Base-by-base conservation (phyloP, 2,329 filamentous ascomycete genomes). In the Alternaria infectoria region DNA sequence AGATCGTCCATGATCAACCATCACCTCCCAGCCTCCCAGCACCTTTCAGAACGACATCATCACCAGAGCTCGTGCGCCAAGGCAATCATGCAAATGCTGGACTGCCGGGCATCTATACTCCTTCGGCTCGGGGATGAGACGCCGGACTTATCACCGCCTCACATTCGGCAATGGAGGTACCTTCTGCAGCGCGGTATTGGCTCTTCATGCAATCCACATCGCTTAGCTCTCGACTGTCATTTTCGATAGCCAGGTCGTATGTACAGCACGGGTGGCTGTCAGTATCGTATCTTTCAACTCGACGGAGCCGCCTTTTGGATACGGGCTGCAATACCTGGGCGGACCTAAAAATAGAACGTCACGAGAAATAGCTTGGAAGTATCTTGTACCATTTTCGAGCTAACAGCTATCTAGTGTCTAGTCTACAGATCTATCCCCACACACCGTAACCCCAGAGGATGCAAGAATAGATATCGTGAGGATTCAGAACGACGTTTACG, bases 291-390 rank as follows among this genome's bases (percentile, higher is more conserved):
- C 55, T 17, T 46, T 47, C 12, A 15, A 57, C 32, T 56, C 13
- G 23, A 47, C 56, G 47, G 57, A 47, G 11, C 49, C 25, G 43
- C 49, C 40, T 13, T 19, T 19, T 51, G 49, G 15, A 59, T 55
- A 61, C 66, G 61, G 57, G 56, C 54, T 49, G 49, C 59, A 43
- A 49, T 57, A 46, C 36, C 19, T 44, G 26, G 19, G 17, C 19
- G 11, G 40, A 13, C 4, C 66, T 68, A 68, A 67, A 68, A 68
- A 67, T 68, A 67, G 64, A 57, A 26, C 23, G 11, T 44, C n/a
- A 13, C 36, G 45, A 49, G 17, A 28, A 51, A 11, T 46, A 43
- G 59, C 55, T 49, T 23, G 21, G 9, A 46, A 43, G 23, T 47
- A 40, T 52, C 50, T 46, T 30, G 57, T 56, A 60, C 51, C n/a